Base-by-base conservation (phyloP, 2,329 filamentous ascomycete genomes). In the Stachybotrys chartarum region DNA sequence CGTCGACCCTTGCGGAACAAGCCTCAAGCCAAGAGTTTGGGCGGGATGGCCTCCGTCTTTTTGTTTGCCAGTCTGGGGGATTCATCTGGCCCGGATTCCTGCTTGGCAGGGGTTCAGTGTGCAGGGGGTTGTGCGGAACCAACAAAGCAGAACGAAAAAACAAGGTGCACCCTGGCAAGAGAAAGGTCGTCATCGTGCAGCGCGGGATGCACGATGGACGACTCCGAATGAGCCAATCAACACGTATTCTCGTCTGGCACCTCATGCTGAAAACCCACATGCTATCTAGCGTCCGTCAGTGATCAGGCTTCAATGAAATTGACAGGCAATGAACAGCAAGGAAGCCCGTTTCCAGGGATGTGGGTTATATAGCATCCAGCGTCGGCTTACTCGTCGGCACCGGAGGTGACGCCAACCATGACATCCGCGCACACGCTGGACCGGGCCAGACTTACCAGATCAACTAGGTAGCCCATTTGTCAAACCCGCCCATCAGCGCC, bases 401-500 rank as follows among this genome's bases (percentile, higher is more conserved):
- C 24, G 4, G 24, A 24, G 24, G 24, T 24, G 24, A 24, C 24
- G 24, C 24, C 24, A 24, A 4, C 24, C 24, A 24, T 24, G 24
- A 24, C 24, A 24, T 24, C 24, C 4, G 24, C 24, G 24, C 4
- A 24, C 24, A 24, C 24, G 24, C 24, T 24, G 24, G 24, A 24
- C 24, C 4, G 24, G 24, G 24, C 24, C 4, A 24, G 24, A 24
- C 24, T 24, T 24, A 24, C 24, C 24, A 24, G 24, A 2, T 24
- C 24, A 24, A 17, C n/a, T 39, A 50, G 39, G 14, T 48, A 12
- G 30, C 55, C 60, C 63, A 65, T 56, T 58, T 58, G 51, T 68
- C 64, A 58, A 69, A 68, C 3, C 62, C 67, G 52, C 64, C 65
- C 56, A 57, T 58, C 7, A 32, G 46, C 14, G 52, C 31, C 16